Conservation (phyloP, 306 rosid species). For the Medicago arabica region DNA sequence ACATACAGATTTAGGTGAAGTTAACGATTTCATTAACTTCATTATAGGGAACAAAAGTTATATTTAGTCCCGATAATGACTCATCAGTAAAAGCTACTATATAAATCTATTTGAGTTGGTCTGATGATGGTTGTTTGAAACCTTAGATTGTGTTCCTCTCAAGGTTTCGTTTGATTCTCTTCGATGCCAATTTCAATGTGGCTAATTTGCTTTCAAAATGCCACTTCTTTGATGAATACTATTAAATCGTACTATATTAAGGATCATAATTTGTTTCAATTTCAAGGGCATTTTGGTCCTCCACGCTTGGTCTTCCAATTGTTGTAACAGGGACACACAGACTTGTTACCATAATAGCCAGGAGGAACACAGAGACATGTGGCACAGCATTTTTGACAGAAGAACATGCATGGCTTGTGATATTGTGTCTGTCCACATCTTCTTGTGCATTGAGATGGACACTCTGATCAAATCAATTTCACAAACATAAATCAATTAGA, state of each 20-base stretch:
- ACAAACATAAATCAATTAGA: background rate
- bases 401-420: constrained; percentile 64
- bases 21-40: background rate
- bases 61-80: background rate
- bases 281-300: constrained; percentile 72
- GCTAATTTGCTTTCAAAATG: no score
- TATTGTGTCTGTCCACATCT: constrained; percentile 57
- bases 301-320: constrained; percentile 69
- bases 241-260: background rate
- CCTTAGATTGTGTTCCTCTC: no score
- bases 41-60: background rate
- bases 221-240: constrained; percentile 29
- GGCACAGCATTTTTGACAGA: constrained; percentile 60
- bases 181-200: no score
- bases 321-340: constrained; percentile 70
- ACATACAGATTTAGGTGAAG: background rate
- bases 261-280: background rate
- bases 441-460: constrained; percentile 51
- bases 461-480: constrained; percentile 44
- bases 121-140: no score
- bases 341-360: constrained; percentile 65
- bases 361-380: constrained; percentile 64
- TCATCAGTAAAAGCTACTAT: background rate
- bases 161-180: no score
- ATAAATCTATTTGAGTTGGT: background rate